Evolutionary conservation across 1,284 basidiomycete genomes (phyloP).

Genomic region (Ustilago cynodontis): DNA sequence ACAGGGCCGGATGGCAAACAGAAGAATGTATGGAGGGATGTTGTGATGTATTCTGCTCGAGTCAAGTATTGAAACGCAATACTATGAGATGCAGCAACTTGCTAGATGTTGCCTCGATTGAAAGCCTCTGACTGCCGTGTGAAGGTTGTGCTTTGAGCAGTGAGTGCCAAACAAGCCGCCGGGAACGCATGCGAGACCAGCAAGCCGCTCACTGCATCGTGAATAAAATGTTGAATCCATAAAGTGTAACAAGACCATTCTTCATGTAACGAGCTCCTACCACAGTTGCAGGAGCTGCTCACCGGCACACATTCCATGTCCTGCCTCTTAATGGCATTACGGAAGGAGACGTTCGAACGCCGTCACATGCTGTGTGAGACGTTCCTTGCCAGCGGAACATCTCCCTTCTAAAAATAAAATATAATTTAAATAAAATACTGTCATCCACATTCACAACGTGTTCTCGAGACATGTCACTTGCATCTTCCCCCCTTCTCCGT

Average conservation of each 20-base stretch:
- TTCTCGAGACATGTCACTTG: constrained; percentile 39
- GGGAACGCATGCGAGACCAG: not conserved
- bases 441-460: constrained; percentile 11
- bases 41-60: constrained; percentile 49
- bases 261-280: not conserved
- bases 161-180: not conserved
- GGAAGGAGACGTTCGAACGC: not conserved
- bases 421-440: not conserved
- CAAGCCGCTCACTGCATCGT: not conserved
- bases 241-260: not conserved
- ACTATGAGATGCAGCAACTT: no score
- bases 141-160: not conserved
- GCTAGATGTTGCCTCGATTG: not conserved
- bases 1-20: constrained; percentile 21
- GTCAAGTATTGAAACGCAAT: constrained; percentile 57
- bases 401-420: not conserved
- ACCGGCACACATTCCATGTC: not conserved
- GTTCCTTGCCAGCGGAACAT: constrained; percentile 12
- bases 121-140: not conserved
- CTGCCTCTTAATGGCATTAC: not conserved
- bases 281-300: not conserved
- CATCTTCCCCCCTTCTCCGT: constrained; percentile 2
- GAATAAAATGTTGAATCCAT: not conserved
- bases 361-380: constrained; percentile 1
- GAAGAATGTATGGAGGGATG: constrained; percentile 36